Percentiles rank a stretch among this genome's conserved stretches.
phyloP scores from a whole-genome alignment of 1,284 basidiomycete genomes.

The Kwoniella shivajii region DNA sequence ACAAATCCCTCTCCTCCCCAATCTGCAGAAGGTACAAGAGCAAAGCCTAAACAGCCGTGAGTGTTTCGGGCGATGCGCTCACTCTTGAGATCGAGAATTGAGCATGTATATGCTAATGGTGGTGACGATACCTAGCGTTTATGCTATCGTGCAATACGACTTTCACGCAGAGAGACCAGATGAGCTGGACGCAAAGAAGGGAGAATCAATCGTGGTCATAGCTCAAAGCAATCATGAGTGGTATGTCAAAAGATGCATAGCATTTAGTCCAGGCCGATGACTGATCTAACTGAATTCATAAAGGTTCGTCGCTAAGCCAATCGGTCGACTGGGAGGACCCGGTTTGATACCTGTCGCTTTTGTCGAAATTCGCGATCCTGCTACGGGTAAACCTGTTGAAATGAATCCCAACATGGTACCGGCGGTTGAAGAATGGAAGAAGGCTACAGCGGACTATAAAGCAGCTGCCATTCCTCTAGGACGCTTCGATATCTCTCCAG shows the following conservation, averaged over 20 bases:
- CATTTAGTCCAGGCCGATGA: neutral
- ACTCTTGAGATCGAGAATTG: no score
- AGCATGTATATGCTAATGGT: no score
- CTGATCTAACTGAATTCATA: constrained; percentile 9
- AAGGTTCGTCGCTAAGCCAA: constrained; percentile 77
- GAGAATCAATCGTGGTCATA: constrained; percentile 82
- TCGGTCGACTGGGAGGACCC: constrained; percentile 88
- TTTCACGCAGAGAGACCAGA: constrained; percentile 93
- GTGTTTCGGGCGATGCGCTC: neutral
- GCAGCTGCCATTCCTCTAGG: constrained; percentile 94
- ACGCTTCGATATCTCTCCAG: constrained; percentile 70
- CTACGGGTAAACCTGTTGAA: constrained; percentile 69
- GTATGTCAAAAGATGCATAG: constrained; percentile 34
- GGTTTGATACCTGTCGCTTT: constrained; percentile 96
- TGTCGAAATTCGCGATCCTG: constrained; percentile 91
- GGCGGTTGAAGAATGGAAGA: constrained; percentile 97
- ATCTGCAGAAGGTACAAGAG: constrained; percentile 6
- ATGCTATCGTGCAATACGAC: constrained; percentile 94
- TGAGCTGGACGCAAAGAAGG: constrained; percentile 91
- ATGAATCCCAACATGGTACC: constrained; percentile 80
- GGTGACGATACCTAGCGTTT: constrained; percentile 53
- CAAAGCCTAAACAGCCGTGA: constrained; percentile 29
- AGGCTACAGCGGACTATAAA: constrained; percentile 91
- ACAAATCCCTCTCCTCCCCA: constrained; percentile 19
- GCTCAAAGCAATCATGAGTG: constrained; percentile 57